phyloP scores from a whole-genome alignment of 768 basidiomycete species.

The Pisolithus tinctorius region DNA sequence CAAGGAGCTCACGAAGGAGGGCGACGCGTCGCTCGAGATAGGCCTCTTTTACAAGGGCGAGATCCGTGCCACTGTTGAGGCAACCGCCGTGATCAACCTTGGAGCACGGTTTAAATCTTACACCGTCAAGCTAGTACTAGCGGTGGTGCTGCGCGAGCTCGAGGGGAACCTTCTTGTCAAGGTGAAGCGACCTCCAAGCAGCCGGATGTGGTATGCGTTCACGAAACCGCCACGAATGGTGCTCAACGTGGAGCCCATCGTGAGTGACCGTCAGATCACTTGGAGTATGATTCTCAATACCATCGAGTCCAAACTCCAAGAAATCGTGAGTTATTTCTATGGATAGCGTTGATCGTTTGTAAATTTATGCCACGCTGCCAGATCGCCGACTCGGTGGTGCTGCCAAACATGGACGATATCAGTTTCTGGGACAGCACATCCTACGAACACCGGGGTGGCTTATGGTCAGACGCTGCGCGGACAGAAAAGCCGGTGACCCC shows the following conservation, averaged over 20 bases:
- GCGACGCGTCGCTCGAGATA: conserved; percentile 86
- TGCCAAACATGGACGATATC: conserved; percentile 98
- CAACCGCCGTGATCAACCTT: conserved; percentile 80
- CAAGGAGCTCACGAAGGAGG: conserved; percentile 92
- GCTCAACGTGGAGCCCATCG: conserved; percentile 86
- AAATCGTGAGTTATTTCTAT: conserved; percentile 53
- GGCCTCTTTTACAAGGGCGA: conserved; percentile 82
- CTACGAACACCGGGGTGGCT: conserved; percentile 73
- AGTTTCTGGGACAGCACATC: conserved; percentile 80
- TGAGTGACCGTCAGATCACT: conserved; percentile 90
- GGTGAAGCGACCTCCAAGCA: conserved; percentile 92
- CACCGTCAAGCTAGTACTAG: conserved; percentile 82
- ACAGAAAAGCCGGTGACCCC: conserved; percentile 23
- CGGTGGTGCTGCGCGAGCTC: conserved; percentile 79
- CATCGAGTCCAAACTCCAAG: conserved; percentile 83
- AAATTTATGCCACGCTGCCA: conserved; percentile 24
- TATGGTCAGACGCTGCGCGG: conserved; percentile 75
- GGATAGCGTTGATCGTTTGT: conserved; percentile 47
- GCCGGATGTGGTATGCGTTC: conserved; percentile 91
- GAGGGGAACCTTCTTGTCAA: conserved; percentile 88
- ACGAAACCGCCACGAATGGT: conserved; percentile 86
- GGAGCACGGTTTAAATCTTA: conserved; percentile 85
- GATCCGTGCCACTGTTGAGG: conserved; percentile 83
- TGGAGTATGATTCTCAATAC: conserved; percentile 89
- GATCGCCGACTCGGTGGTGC: conserved; percentile 90